These are phyloP conservation scores for Moelleriella libera DNA, from an alignment of 2,329 filamentous ascomycete species.

Conservation along the genomic window DNA sequence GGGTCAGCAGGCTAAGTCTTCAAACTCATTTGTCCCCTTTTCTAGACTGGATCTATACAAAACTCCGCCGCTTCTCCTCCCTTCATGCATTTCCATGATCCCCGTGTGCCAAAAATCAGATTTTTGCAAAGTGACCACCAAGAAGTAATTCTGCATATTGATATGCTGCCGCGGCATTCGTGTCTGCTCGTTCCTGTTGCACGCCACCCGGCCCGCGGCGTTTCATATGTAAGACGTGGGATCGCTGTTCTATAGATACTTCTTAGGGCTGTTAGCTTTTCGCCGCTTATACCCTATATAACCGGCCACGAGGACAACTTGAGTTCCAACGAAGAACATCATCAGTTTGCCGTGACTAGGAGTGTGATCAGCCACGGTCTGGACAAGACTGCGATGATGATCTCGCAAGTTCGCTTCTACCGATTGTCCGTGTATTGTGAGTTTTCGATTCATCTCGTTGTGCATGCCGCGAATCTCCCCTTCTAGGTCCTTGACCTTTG, in stretches of 20 bases:
- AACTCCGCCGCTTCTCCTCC: no score
- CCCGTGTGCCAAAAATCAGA: no score
- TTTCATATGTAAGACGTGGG: no score
- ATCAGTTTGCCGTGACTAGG: constrained; percentile 42
- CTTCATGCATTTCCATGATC: no score
- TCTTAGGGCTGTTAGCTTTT: constrained; percentile 68
- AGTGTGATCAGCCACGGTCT: constrained; percentile 31
- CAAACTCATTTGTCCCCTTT: no score
- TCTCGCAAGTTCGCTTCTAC: constrained; percentile 36
- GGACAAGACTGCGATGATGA: constrained; percentile 34
- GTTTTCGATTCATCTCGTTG: constrained; percentile 35
- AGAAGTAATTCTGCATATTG: no score
- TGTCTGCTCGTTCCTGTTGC: no score
- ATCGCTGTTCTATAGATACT: constrained; percentile 52
- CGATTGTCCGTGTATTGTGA: constrained; percentile 34
- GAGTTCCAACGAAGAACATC: constrained; percentile 59
- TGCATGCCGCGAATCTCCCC: constrained; percentile 44
- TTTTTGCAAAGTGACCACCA: no score
- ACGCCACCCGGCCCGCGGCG: no score
- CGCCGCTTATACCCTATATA: constrained; percentile 74
- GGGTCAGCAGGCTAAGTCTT: no score
- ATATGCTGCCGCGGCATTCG: no score
- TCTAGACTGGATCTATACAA: no score
- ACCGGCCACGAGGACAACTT: constrained; percentile 52
- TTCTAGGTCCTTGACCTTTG: constrained; percentile 37